Percentiles rank a stretch among this genome's conserved stretches.
These are phyloP conservation scores for Vanderwaltozyma polyspora DNA, from an alignment of 805 yeast genomes.

Conservation along the genomic window DNA sequence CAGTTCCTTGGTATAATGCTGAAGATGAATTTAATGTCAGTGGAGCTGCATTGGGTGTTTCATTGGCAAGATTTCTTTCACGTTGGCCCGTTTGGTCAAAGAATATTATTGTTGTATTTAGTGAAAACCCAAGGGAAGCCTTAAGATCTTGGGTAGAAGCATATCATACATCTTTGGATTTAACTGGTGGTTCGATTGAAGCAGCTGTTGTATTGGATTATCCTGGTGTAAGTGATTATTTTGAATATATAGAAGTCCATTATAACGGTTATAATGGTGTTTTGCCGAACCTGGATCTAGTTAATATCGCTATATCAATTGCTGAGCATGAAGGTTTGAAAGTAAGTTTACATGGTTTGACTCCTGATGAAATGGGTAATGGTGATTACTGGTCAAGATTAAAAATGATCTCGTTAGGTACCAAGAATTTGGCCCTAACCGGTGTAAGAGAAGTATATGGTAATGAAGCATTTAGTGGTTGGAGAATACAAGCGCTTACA, in stretches of 20 bases:
- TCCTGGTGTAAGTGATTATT: constrained; percentile 51
- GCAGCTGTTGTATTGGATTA: constrained; percentile 81
- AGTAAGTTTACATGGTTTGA: constrained; percentile 53
- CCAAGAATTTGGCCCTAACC: constrained; percentile 55
- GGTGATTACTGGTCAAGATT: constrained; percentile 46
- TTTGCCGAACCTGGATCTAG: constrained; percentile 81
- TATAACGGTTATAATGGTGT: constrained; percentile 94
- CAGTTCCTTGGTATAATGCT: constrained; percentile 74
- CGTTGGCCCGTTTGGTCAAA: constrained; percentile 93
- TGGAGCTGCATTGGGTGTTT: constrained; percentile 62
- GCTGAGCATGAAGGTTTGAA: constrained; percentile 67
- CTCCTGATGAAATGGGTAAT: constrained; percentile 34
- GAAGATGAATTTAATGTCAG: constrained; percentile 62
- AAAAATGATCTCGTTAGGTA: constrained; percentile 48
- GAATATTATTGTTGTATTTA: constrained; percentile 76
- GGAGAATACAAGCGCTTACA: constrained; percentile 89
- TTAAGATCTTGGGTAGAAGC: constrained; percentile 88
- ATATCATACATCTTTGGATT: constrained; percentile 72
- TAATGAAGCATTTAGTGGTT: constrained; percentile 90
- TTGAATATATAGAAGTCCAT: constrained; percentile 60
- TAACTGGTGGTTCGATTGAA: constrained; percentile 89
- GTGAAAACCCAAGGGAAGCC: constrained; percentile 57
- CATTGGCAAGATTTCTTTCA: constrained; percentile 68
- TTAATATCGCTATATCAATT: constrained; percentile 69
- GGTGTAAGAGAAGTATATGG: constrained; percentile 57